phyloP scores from a whole-genome alignment of 2,329 filamentous ascomycete species.

The Xylariaceae sp. region DNA sequence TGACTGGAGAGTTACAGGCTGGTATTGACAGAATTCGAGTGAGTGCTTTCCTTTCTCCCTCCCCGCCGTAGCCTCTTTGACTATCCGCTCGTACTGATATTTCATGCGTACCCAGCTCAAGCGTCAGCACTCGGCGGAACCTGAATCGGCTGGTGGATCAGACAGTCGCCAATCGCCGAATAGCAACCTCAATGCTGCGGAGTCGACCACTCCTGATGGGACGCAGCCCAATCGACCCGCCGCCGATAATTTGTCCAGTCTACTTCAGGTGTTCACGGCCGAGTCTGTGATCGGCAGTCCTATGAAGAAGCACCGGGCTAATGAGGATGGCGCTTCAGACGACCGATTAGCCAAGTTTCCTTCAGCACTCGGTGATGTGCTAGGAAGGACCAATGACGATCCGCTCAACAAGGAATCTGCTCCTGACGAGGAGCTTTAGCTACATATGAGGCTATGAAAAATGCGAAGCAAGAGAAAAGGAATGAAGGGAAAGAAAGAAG shows the following conservation, averaged over 20 bases:
- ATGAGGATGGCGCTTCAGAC: conserved; percentile 45
- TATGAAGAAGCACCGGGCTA: conserved; percentile 69
- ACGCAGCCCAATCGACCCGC: conserved; percentile 30
- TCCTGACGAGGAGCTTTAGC: conserved; percentile 30
- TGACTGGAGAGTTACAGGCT: conserved; percentile 70
- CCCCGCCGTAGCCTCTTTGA: not conserved
- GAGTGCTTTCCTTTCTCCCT: conserved; percentile 30
- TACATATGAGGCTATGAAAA: not conserved
- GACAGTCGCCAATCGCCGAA: conserved; percentile 44
- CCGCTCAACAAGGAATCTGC: conserved; percentile 22
- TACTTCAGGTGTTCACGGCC: conserved; percentile 42
- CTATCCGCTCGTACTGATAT: conserved; percentile 23
- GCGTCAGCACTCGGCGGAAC: conserved; percentile 71
- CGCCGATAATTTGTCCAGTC: conserved; percentile 32
- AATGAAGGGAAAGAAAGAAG: not conserved
- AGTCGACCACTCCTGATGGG: conserved; percentile 39
- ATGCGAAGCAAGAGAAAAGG: not conserved
- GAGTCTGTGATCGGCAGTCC: conserved; percentile 59
- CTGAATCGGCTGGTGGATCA: conserved; percentile 43
- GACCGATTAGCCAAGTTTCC: conserved; percentile 36
- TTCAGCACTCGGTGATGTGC: conserved; percentile 38
- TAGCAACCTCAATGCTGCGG: conserved; percentile 37
- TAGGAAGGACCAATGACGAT: conserved; percentile 31
- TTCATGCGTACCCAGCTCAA: conserved; percentile 56
- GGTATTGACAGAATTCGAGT: conserved; percentile 79